Evolutionary conservation across 306 rosid species (phyloP).

Genomic region (Cyclanthera cordifolia): DNA sequence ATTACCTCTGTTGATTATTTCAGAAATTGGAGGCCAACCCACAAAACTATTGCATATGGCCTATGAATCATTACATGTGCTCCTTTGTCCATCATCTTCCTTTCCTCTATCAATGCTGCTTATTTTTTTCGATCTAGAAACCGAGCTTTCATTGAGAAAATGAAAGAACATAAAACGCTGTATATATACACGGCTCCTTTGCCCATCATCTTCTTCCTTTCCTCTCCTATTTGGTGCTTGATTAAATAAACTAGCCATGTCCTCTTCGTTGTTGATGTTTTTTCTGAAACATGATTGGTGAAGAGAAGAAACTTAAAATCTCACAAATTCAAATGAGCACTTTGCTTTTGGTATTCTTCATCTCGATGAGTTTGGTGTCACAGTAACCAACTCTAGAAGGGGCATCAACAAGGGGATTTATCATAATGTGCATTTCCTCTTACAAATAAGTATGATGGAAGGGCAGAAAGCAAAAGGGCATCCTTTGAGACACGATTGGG

Average conservation of each 20-base stretch:
- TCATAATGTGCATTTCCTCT: background rate
- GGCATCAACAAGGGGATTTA: background rate
- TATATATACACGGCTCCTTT: constrained; percentile 9
- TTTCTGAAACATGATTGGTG: background rate
- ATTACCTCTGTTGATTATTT: constrained; percentile 31
- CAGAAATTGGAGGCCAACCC: constrained; percentile 46
- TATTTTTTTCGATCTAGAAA: background rate
- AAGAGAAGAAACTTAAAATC: background rate
- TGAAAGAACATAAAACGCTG: background rate
- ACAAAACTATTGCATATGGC: constrained; percentile 33
- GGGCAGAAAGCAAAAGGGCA: constrained; percentile 1
- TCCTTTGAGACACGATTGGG: background rate
- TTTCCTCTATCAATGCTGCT: background rate
- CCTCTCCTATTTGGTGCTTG: background rate
- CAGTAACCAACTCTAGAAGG: background rate
- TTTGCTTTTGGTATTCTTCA: background rate
- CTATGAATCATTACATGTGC: constrained; percentile 36
- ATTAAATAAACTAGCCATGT: background rate
- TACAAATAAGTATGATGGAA: background rate
- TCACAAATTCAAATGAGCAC: constrained; percentile 1
- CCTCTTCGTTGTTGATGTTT: background rate
- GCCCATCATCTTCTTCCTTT: constrained; percentile 5
- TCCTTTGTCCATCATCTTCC: constrained; percentile 18
- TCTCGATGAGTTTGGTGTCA: background rate
- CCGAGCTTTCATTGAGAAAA: background rate